A percentile compares a stretch with the other conserved stretches of the same genome.
Conservation (phyloP, 116 monocot genomes). For the Cymodocea nodosa region DNA sequence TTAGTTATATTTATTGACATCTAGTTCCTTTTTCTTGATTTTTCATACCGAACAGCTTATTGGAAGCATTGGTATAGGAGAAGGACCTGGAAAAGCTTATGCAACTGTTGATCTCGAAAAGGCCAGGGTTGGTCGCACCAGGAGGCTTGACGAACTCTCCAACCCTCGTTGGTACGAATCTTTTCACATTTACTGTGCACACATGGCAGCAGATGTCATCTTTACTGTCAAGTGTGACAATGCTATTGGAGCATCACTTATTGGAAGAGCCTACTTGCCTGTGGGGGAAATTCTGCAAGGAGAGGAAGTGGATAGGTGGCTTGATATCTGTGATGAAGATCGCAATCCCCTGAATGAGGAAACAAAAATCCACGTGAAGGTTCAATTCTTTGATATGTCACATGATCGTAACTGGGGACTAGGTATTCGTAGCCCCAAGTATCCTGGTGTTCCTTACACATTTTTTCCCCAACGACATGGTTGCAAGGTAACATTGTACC, state of each 20-base stretch:
- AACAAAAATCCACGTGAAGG: constrained; percentile 35
- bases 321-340: constrained; percentile 27
- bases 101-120: constrained; percentile 64
- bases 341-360: constrained; percentile 24
- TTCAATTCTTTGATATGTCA: constrained; percentile 30
- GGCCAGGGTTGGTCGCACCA: constrained; percentile 55
- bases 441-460: constrained; percentile 31
- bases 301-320: constrained; percentile 33
- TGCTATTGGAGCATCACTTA: constrained; percentile 31
- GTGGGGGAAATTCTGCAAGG: constrained; percentile 19
- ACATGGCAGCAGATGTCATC: constrained; percentile 28
- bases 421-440: constrained; percentile 20
- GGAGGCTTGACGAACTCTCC: constrained; percentile 20
- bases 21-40: too few relatives aligned
- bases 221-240: constrained; percentile 45
- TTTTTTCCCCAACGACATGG: constrained; percentile 39
- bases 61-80: constrained; percentile 14
- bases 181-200: constrained; percentile 62
- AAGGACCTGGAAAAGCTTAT: constrained; percentile 23
- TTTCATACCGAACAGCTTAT: constrained; percentile 10
- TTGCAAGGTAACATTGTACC: constrained; percentile 47
- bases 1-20: too few relatives aligned
- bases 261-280: constrained; percentile 55
- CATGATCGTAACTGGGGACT: constrained; percentile 31
- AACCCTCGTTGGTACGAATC: constrained; percentile 49